phyloP scores from a whole-genome alignment of 2,329 filamentous ascomycete species.

The Botryotinia narcissicola region DNA sequence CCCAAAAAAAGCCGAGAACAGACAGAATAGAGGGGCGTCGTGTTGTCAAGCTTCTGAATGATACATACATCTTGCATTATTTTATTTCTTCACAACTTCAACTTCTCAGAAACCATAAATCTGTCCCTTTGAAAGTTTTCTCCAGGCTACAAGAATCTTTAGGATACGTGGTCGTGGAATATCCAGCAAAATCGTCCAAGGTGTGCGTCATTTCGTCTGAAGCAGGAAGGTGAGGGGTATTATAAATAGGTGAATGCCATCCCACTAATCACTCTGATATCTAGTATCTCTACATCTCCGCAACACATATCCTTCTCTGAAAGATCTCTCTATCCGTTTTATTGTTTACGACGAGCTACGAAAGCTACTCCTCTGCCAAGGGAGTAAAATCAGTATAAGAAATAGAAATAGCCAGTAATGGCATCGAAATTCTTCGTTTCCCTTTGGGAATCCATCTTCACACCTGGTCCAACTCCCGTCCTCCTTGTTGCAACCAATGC shows the following conservation, averaged over 20 bases:
- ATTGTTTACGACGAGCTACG: background rate
- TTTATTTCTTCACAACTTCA: background rate
- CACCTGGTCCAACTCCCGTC: constrained; percentile 82
- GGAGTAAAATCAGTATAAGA: background rate
- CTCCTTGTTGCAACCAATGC: constrained; percentile 87
- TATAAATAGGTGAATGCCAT: constrained; percentile 19
- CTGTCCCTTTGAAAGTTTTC: constrained; percentile 7
- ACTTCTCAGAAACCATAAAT: background rate
- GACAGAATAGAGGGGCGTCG: constrained; percentile 18
- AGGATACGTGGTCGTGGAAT: constrained; percentile 18
- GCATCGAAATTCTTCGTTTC: constrained; percentile 58
- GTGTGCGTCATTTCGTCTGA: constrained; percentile 19
- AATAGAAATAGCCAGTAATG: constrained; percentile 2
- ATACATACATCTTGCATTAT: constrained; percentile 13
- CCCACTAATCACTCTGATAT: constrained; percentile 17
- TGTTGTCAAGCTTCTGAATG: constrained; percentile 15
- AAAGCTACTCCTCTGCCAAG: background rate
- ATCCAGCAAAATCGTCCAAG: constrained; percentile 1
- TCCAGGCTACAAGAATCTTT: background rate
- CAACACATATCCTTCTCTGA: background rate
- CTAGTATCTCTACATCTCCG: background rate
- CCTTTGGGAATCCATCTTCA: constrained; percentile 92
- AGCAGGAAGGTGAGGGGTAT: constrained; percentile 21
- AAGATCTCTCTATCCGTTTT: background rate
- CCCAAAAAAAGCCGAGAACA: constrained; percentile 11